phyloP scores from a whole-genome alignment of 495 filamentous ascomycete genomes.

The Penicillium chermesinum region DNA sequence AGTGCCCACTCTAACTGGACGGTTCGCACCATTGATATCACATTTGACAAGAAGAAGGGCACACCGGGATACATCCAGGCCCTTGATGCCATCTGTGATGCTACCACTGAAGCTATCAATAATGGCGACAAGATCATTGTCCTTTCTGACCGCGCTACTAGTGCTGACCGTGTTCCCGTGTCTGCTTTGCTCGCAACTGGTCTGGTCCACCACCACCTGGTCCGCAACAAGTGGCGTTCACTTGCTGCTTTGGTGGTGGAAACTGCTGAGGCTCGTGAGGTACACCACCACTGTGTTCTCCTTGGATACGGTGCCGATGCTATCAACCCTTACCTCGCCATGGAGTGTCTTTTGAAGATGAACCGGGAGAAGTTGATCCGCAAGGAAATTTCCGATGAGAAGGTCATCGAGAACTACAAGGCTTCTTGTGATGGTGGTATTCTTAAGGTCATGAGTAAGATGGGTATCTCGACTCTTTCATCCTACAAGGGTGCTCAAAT shows the following conservation, averaged over 20 bases:
- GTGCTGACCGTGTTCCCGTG: slow-evolving; percentile 75
- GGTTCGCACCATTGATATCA: slow-evolving; percentile 92
- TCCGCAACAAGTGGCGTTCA: slow-evolving; percentile 94
- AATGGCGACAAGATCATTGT: slow-evolving; percentile 82
- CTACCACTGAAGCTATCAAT: slow-evolving; percentile 79
- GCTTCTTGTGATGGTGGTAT: slow-evolving; percentile 97
- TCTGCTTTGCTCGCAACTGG: slow-evolving; percentile 87
- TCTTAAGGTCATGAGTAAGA: slow-evolving; percentile 99
- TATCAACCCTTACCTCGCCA: slow-evolving; percentile 93
- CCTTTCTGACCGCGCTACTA: slow-evolving; percentile 86
- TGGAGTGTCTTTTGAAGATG: slow-evolving; percentile 99
- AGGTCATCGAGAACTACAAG: slow-evolving; percentile 94
- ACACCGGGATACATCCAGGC: slow-evolving; percentile 82
- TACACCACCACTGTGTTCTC: slow-evolving; percentile 98
- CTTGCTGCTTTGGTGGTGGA: slow-evolving; percentile 85
- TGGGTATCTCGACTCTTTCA: slow-evolving; percentile 98
- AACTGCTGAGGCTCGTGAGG: slow-evolving; percentile 95
- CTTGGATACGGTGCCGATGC: slow-evolving; percentile 95
- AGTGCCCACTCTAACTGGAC: slow-evolving; percentile 76
- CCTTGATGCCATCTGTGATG: slow-evolving; percentile 83
- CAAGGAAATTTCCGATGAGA: slow-evolving; percentile 78
- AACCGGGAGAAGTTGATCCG: slow-evolving; percentile 92
- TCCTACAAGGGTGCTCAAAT: slow-evolving; percentile 99
- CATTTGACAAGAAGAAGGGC: slow-evolving; percentile 86
- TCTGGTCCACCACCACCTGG: slow-evolving; percentile 95